Conservation (phyloP, 345 rosid species). For the Brassica rapa region DNA sequence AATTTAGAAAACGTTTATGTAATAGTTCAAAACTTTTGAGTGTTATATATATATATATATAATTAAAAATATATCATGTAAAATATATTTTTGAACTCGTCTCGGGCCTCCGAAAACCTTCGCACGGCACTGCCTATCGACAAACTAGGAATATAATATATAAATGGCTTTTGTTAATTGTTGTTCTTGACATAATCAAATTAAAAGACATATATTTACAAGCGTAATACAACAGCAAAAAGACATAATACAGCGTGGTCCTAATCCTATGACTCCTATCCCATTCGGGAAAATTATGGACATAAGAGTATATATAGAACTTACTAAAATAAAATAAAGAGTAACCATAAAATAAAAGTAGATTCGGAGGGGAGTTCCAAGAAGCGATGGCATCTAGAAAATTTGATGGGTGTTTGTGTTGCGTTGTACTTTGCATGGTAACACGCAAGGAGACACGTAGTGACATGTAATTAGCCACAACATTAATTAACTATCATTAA, state of each 20-base stretch:
- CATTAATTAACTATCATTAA: constrained; percentile 10
- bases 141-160: neutral
- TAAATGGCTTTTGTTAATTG: neutral
- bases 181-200: neutral
- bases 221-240: constrained; percentile 1
- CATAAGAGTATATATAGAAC: neutral
- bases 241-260: neutral
- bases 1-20: too few relatives aligned
- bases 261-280: neutral
- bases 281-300: constrained; percentile 8
- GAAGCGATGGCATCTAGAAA: constrained; percentile 30
- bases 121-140: neutral
- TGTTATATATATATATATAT: too few relatives aligned
- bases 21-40: too few relatives aligned
- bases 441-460: constrained; percentile 41
- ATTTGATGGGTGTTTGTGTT: constrained; percentile 24
- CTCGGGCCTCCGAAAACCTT: too few relatives aligned
- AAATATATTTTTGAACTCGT: too few relatives aligned
- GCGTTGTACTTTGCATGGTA: constrained; percentile 39
- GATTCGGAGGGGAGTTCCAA: constrained; percentile 34
- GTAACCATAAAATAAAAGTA: constrained; percentile 8
- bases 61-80: too few relatives aligned
- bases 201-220: neutral
- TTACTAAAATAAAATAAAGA: neutral
- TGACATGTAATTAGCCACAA: constrained; percentile 20